Conservation (phyloP, 2,329 filamentous ascomycete species). For the Fusarium pseudocircinatum region DNA sequence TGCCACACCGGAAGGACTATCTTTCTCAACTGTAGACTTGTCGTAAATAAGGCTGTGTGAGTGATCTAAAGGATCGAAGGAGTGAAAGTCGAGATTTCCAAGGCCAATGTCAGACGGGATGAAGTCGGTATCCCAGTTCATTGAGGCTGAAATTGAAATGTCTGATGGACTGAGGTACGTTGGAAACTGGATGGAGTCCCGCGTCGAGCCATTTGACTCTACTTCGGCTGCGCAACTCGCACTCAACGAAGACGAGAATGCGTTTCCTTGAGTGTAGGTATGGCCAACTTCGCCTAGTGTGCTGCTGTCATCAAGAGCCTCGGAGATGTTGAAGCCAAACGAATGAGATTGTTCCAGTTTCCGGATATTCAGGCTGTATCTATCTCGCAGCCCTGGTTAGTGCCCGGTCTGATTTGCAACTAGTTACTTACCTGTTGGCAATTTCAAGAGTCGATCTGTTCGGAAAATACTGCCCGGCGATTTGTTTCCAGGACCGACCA, state of each 20-base stretch:
- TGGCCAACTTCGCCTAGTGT: not conserved
- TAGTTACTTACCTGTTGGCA: too few relatives aligned
- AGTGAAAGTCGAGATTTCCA: not conserved
- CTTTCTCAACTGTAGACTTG: not conserved
- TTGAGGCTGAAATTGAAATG: not conserved
- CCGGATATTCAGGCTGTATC: not conserved
- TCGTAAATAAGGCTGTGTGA: not conserved
- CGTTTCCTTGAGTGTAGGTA: not conserved
- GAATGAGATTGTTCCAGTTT: slow-evolving; percentile 3
- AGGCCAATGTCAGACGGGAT: not conserved
- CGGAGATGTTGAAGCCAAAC: not conserved
- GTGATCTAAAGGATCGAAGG: not conserved
- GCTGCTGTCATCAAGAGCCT: not conserved
- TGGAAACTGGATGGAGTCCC: not conserved
- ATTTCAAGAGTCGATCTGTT: too few relatives aligned
- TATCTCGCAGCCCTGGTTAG: not conserved
- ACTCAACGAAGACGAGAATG: not conserved
- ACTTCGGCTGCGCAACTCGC: not conserved
- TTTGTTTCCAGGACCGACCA: too few relatives aligned
- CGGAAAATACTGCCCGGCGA: too few relatives aligned
- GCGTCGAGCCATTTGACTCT: not conserved
- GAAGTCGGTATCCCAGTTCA: not conserved
- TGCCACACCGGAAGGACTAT: not conserved
- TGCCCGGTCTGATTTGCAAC: not conserved
- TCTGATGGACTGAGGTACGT: not conserved